phyloP scores from a whole-genome alignment of 208 protist genomes.

The Porcisia deanei region DNA sequence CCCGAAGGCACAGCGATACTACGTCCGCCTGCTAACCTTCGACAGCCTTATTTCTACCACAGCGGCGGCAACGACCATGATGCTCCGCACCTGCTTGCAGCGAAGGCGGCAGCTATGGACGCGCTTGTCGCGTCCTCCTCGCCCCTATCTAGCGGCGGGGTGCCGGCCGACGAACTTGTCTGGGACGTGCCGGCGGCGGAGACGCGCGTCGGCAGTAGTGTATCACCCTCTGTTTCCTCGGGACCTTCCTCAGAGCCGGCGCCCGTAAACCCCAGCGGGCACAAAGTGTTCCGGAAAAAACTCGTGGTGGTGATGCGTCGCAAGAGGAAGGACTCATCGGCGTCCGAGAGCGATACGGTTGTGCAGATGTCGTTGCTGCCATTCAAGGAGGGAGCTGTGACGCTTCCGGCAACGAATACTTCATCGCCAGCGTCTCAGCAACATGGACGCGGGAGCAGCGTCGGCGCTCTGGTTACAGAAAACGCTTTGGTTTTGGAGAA shows the following conservation, averaged over 20 bases:
- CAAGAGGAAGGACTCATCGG: constrained; percentile 18
- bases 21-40: not conserved
- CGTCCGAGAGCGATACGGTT: constrained; percentile 45
- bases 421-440: not conserved
- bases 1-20: not conserved
- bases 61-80: not conserved
- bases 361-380: constrained; percentile 41
- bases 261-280: constrained; percentile 4
- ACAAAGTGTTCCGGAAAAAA: constrained; percentile 59
- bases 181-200: constrained; percentile 12
- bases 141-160: constrained; percentile 18
- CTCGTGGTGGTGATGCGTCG: constrained; percentile 49
- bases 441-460: constrained; percentile 1
- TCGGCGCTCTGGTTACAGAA: not conserved
- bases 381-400: constrained; percentile 22
- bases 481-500: constrained; percentile 26
- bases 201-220: not conserved
- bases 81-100: not conserved
- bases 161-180: constrained; percentile 25
- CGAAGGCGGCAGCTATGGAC: not conserved
- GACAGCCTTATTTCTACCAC: not conserved
- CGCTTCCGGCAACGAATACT: constrained; percentile 1
- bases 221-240: constrained; percentile 1
- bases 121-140: constrained; percentile 2
- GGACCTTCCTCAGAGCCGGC: not conserved